Evolutionary conservation across 345 rosid genomes (phyloP).

Genomic region (Corchorus capsularis): DNA sequence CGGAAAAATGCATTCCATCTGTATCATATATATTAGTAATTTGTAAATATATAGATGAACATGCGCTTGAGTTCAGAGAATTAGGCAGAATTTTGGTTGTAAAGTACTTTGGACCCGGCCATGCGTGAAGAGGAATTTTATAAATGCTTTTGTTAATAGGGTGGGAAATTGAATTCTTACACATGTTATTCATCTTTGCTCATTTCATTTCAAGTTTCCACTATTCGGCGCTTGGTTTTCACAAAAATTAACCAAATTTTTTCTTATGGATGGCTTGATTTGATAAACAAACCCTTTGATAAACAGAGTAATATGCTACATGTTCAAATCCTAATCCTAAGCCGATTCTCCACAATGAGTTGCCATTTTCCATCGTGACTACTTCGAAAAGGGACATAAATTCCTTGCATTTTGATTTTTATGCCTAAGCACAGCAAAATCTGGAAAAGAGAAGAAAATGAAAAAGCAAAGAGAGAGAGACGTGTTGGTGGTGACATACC

Average conservation of each 20-base stretch:
- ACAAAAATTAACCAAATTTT: no score
- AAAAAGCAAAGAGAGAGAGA: slow-evolving; percentile 21
- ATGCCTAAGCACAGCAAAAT: not conserved
- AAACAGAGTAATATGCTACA: no score
- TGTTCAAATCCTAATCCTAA: not conserved
- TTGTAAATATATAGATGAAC: slow-evolving; percentile 24
- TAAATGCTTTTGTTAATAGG: not conserved
- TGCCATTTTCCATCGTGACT: not conserved
- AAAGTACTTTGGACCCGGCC: not conserved
- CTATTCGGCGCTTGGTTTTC: no score
- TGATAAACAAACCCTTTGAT: no score
- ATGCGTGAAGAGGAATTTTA: not conserved
- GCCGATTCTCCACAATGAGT: not conserved
- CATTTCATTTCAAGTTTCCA: no score
- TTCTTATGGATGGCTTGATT: no score
- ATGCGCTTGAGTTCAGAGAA: slow-evolving; percentile 7
- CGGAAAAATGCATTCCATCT: not conserved
- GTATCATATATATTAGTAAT: slow-evolving; percentile 15
- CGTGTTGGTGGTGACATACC: slow-evolving; percentile 36
- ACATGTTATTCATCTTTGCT: not conserved
- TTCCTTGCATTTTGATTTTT: not conserved
- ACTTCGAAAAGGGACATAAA: not conserved
- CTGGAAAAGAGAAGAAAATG: slow-evolving; percentile 11
- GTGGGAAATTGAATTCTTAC: not conserved
- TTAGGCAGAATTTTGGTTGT: slow-evolving; percentile 15